These are phyloP conservation scores for Wallemia hederae DNA, from an alignment of 1,284 basidiomycete species.

Conservation along the genomic window DNA sequence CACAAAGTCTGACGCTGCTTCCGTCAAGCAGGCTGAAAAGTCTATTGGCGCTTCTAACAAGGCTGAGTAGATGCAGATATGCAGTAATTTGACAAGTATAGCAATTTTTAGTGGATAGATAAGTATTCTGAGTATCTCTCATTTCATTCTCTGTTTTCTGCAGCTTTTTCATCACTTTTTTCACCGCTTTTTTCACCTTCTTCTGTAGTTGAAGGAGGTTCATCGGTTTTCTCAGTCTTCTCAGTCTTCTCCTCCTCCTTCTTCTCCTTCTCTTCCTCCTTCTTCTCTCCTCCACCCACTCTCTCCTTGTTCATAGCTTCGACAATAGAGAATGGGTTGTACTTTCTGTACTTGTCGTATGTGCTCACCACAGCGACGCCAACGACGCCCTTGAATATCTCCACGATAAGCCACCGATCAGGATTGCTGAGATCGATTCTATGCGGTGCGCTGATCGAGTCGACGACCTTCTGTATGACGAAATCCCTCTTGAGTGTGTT, in stretches of 20 bases:
- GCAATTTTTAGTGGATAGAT: too few species aligned
- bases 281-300: too few species aligned
- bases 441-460: background rate
- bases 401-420: background rate
- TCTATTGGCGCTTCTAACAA: slow-evolving; percentile 36
- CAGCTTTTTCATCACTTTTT: too few species aligned
- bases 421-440: background rate
- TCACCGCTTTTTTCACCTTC: too few species aligned
- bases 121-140: too few species aligned
- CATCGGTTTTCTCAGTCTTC: too few species aligned
- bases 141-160: too few species aligned
- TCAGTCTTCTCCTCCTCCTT: background rate
- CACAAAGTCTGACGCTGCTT: slow-evolving; percentile 53
- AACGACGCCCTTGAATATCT: background rate
- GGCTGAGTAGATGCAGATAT: slow-evolving; percentile 34
- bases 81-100: slow-evolving; percentile 1
- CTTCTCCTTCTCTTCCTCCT: background rate
- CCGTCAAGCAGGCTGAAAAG: slow-evolving; percentile 66
- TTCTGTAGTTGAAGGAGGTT: too few species aligned
- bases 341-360: slow-evolving; percentile 1
- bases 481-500: background rate
- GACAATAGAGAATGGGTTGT: background rate
- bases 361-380: background rate
- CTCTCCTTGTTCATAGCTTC: background rate
- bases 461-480: background rate